Conservation (phyloP, 495 filamentous ascomycete genomes). For the Aspergillus cavernicola region DNA sequence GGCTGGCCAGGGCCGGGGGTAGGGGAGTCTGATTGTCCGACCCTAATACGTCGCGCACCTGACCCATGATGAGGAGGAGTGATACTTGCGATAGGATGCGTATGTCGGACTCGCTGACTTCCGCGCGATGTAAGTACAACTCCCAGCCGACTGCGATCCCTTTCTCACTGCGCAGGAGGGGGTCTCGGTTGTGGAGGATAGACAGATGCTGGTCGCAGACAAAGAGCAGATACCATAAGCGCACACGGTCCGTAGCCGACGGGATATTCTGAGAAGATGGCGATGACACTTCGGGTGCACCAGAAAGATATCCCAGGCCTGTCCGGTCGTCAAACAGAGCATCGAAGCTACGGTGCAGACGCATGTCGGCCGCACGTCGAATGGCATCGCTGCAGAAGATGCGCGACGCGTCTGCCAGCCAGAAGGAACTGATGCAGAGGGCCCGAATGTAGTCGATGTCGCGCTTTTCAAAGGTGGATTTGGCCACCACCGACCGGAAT, state of each 20-base stretch:
- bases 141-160: slow-evolving; percentile 33
- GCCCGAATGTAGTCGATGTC: slow-evolving; percentile 40
- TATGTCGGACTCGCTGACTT: slow-evolving; percentile 33
- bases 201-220: slow-evolving; percentile 46
- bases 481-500: slow-evolving; percentile 35
- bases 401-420: slow-evolving; percentile 42
- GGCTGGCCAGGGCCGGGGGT: slow-evolving; percentile 28
- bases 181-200: slow-evolving; percentile 42
- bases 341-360: slow-evolving; percentile 34
- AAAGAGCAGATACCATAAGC: slow-evolving; percentile 42
- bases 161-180: slow-evolving; percentile 37
- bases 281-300: neutral
- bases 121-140: slow-evolving; percentile 25
- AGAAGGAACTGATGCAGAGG: slow-evolving; percentile 41
- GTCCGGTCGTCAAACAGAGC: neutral
- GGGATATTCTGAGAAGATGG: neutral
- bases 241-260: slow-evolving; percentile 27
- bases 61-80: slow-evolving; percentile 35
- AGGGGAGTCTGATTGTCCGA: slow-evolving; percentile 30
- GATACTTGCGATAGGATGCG: slow-evolving; percentile 36
- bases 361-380: slow-evolving; percentile 40
- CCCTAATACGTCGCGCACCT: slow-evolving; percentile 37
- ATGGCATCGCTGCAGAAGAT: slow-evolving; percentile 41
- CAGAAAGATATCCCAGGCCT: neutral
- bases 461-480: slow-evolving; percentile 38